A percentile compares a stretch with the other conserved stretches of the same genome.
These are phyloP conservation scores for Cutaneotrichosporon cutaneum DNA, from an alignment of 1,284 basidiomycete genomes.

Conservation along the genomic window DNA sequence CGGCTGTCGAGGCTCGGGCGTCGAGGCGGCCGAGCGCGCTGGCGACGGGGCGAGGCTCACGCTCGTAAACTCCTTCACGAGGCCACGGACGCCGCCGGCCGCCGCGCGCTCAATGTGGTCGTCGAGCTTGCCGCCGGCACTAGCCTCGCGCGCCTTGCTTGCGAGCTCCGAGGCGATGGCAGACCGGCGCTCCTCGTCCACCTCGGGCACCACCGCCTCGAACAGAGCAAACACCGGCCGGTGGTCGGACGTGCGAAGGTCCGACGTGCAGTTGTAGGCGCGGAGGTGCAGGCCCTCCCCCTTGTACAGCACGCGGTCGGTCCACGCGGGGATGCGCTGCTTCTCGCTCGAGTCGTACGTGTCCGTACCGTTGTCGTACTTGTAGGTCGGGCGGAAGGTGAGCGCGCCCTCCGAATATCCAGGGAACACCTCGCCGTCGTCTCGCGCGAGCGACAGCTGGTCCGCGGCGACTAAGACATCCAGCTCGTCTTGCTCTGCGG, in stretches of 20 bases:
- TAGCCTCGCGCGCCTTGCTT: slow-evolving; percentile 14
- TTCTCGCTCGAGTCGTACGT: slow-evolving; percentile 95
- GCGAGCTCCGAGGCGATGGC: slow-evolving; percentile 13
- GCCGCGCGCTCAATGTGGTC: slow-evolving; percentile 20
- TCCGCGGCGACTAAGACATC: slow-evolving; percentile 75
- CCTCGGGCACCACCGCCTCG: slow-evolving; percentile 68
- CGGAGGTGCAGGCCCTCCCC: slow-evolving; percentile 56
- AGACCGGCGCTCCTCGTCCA: slow-evolving; percentile 73
- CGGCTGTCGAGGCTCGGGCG: slow-evolving; percentile 13
- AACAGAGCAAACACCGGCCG: slow-evolving; percentile 89
- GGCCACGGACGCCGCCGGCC: slow-evolving; percentile 26
- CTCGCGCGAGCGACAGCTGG: slow-evolving; percentile 74
- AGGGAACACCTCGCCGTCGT: slow-evolving; percentile 67
- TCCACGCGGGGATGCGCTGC: slow-evolving; percentile 95
- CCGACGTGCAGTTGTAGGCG: slow-evolving; percentile 61
- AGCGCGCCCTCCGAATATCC: slow-evolving; percentile 88
- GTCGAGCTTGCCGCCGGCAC: slow-evolving; percentile 15
- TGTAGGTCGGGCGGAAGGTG: slow-evolving; percentile 62
- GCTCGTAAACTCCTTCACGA: slow-evolving; percentile 28
- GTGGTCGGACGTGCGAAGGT: slow-evolving; percentile 87
- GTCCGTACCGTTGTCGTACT: slow-evolving; percentile 62
- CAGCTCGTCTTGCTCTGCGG: slow-evolving; percentile 65
- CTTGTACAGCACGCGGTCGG: slow-evolving; percentile 88
- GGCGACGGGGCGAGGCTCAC: slow-evolving; percentile 16
- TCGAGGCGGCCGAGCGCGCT: slow-evolving; percentile 7